Conservation (phyloP, 305 asterid species). For the Solanum aculeatissimum region DNA sequence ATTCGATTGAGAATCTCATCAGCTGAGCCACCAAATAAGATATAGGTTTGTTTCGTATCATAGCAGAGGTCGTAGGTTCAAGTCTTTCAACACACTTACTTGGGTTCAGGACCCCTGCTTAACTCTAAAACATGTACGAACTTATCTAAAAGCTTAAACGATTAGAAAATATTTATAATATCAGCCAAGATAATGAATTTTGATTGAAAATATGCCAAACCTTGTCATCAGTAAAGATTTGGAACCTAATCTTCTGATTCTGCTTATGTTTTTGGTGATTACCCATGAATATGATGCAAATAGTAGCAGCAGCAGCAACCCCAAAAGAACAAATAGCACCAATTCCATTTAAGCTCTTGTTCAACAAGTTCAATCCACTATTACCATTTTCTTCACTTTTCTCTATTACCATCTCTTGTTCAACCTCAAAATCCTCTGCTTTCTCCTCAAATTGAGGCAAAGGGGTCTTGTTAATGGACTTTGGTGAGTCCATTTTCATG, state of each 20-base stretch:
- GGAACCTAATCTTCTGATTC: slow-evolving; percentile 39
- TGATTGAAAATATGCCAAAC: not conserved
- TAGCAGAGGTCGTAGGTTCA: not conserved
- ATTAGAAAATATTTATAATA: not conserved
- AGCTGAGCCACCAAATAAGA: not conserved
- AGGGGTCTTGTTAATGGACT: slow-evolving; percentile 2
- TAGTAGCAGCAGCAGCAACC: slow-evolving; percentile 63
- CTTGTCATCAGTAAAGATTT: slow-evolving; percentile 31
- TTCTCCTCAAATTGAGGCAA: not conserved
- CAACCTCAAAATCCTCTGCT: not conserved
- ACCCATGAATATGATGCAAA: slow-evolving; percentile 46
- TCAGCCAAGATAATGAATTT: not conserved
- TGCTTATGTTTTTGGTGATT: slow-evolving; percentile 12
- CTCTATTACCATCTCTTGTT: slow-evolving; percentile 6
- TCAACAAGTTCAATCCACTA: slow-evolving; percentile 38
- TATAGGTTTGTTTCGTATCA: not conserved
- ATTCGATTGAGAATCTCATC: not conserved
- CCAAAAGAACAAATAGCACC: slow-evolving; percentile 76
- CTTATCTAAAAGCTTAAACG: not conserved
- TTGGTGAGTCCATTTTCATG: slow-evolving; percentile 72
- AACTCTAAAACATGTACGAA: not conserved
- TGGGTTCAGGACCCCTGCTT: not conserved
- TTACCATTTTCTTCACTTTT: slow-evolving; percentile 1
- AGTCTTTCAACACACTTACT: not conserved
- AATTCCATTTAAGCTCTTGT: slow-evolving; percentile 53